Conservation (phyloP, 2,329 filamentous ascomycete species). For the Nothopassalora personata region DNA sequence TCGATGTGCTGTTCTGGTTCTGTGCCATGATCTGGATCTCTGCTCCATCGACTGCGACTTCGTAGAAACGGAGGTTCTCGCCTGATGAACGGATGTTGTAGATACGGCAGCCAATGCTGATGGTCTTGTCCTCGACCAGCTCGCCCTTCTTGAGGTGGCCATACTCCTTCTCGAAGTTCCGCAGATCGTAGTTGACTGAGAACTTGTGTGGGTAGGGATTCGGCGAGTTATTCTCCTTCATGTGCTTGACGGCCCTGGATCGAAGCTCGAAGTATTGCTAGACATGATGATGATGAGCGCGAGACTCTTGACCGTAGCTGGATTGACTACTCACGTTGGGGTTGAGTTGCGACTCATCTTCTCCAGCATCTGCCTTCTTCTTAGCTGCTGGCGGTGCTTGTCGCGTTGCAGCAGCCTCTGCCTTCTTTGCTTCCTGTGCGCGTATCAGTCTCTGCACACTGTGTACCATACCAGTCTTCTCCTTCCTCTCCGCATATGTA, state of each 20-base stretch:
- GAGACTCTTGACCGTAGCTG: not conserved
- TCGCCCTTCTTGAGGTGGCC: conserved; percentile 84
- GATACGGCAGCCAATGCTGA: conserved; percentile 78
- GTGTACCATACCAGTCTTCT: not conserved
- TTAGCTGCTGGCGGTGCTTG: conserved; percentile 52
- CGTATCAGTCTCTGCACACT: not conserved
- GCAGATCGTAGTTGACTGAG: conserved; percentile 75
- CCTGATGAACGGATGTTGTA: conserved; percentile 81
- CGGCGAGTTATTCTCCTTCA: conserved; percentile 66
- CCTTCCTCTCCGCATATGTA: not conserved
- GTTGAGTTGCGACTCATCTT: conserved; percentile 67
- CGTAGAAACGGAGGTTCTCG: conserved; percentile 86
- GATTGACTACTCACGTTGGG: conserved; percentile 55
- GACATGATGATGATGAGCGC: conserved; percentile 14
- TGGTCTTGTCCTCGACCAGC: conserved; percentile 64
- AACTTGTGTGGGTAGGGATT: conserved; percentile 95
- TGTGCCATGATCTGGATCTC: conserved; percentile 92
- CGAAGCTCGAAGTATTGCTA: conserved; percentile 96
- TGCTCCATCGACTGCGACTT: conserved; percentile 67
- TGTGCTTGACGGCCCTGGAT: conserved; percentile 71
- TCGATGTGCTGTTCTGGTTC: conserved; percentile 67
- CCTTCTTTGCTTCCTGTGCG: conserved; percentile 69
- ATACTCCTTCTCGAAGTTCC: conserved; percentile 73
- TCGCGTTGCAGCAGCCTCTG: conserved; percentile 69
- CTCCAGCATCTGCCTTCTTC: conserved; percentile 56